phyloP scores from a whole-genome alignment of 441 rosid genomes.

The Breynia disticha region DNA sequence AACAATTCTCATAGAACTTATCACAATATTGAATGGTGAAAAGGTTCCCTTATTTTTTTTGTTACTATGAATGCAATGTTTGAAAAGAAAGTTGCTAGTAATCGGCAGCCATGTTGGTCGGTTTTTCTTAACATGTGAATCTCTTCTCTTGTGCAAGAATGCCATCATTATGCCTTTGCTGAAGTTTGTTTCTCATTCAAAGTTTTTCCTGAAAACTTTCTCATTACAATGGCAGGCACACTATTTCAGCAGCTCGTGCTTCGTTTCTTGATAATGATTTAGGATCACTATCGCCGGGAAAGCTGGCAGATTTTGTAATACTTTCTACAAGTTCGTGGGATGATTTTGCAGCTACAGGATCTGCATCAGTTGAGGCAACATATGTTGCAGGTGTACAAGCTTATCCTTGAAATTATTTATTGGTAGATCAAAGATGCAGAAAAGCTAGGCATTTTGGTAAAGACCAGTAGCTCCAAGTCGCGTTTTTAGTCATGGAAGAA shows the following conservation, averaged over 20 bases:
- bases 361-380: conserved; percentile 51
- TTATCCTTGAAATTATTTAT: conserved; percentile 27
- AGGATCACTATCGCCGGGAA: conserved; percentile 67
- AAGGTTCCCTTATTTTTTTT: no score
- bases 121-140: no score
- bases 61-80: no score
- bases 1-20: no score
- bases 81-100: no score
- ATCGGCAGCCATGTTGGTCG: no score
- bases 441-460: no score
- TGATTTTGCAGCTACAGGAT: conserved; percentile 39
- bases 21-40: no score
- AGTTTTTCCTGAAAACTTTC: not conserved
- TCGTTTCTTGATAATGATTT: conserved; percentile 60
- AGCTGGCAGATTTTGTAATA: conserved; percentile 72
- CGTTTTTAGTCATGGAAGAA: no score
- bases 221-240: conserved; percentile 41
- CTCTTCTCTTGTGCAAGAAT: not conserved
- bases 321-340: conserved; percentile 55
- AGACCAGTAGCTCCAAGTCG: no score
- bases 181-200: not conserved
- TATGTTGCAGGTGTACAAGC: conserved; percentile 55
- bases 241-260: conserved; percentile 71
- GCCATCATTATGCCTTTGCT: no score
- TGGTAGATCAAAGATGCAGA: not conserved